Evolutionary conservation across 1,284 basidiomycete genomes (phyloP).

Genomic region (Sanghuangporus sanghuang): DNA sequence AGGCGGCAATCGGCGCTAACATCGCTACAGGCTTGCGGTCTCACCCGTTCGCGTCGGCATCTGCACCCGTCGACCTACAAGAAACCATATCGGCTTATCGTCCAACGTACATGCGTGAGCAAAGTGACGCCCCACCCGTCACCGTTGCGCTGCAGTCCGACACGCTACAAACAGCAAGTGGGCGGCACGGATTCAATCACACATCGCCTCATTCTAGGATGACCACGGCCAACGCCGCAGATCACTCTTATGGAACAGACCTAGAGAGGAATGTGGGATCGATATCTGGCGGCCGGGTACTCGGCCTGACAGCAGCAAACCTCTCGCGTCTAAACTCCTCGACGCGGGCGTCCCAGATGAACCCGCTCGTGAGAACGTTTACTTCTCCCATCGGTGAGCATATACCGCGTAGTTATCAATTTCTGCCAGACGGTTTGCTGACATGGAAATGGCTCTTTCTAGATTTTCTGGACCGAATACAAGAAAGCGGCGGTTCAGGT

Average conservation of each 20-base stretch:
- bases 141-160: not conserved
- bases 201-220: not conserved
- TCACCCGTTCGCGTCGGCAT: not conserved
- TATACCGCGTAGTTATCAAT: not conserved
- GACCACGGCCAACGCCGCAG: not conserved
- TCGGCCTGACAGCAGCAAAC: conserved; percentile 9
- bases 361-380: conserved; percentile 12
- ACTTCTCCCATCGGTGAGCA: conserved; percentile 12
- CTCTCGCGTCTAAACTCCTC: conserved; percentile 6
- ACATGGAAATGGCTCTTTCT: not conserved
- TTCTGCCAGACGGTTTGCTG: not conserved
- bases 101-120: not conserved
- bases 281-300: not conserved
- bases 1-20: not conserved
- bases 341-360: not conserved
- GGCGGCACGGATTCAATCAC: not conserved
- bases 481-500: not conserved
- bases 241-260: not conserved
- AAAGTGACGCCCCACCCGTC: not conserved
- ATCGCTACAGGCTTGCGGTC: not conserved
- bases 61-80: not conserved
- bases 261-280: not conserved
- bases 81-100: not conserved
- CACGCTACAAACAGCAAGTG: not conserved
- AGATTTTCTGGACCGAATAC: not conserved